phyloP scores from a whole-genome alignment of 345 rosid genomes.

The Citrus reticulata region DNA sequence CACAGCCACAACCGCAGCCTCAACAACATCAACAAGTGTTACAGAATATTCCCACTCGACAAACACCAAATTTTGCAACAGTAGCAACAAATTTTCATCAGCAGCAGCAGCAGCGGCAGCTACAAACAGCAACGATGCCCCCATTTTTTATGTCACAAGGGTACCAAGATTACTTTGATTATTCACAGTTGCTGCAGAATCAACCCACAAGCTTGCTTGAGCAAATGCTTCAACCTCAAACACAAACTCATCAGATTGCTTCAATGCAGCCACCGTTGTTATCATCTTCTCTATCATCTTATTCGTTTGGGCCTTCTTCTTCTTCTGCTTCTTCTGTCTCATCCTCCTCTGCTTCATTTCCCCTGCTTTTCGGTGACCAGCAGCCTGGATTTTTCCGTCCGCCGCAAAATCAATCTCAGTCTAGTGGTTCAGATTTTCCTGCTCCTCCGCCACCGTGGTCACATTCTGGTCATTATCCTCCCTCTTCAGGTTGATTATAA shows the following conservation, averaged over 20 bases:
- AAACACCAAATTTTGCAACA: neutral
- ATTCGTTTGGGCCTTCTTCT: conserved; percentile 22
- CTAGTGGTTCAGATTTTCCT: conserved; percentile 25
- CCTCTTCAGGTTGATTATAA: conserved; percentile 22
- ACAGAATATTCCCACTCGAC: conserved; percentile 22
- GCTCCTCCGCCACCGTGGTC: conserved; percentile 37
- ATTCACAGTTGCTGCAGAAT: conserved; percentile 48
- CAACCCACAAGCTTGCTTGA: conserved; percentile 26
- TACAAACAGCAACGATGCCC: conserved; percentile 3
- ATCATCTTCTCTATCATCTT: conserved; percentile 16
- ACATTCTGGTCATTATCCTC: conserved; percentile 31
- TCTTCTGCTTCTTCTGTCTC: conserved; percentile 19
- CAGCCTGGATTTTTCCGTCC: conserved; percentile 23
- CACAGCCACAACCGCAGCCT: neutral
- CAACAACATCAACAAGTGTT: neutral
- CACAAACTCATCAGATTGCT: conserved; percentile 30
- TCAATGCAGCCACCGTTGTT: conserved; percentile 11
- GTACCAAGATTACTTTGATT: conserved; percentile 40
- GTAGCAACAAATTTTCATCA: conserved; percentile 1
- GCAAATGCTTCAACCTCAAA: conserved; percentile 33
- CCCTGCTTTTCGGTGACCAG: conserved; percentile 42
- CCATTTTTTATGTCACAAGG: conserved; percentile 21
- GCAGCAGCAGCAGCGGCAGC: neutral
- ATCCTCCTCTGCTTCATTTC: conserved; percentile 37
- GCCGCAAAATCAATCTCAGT: conserved; percentile 20